These are phyloP conservation scores for Candida pseudoviswanathii DNA, from an alignment of 1,139 yeast genomes.

Conservation along the genomic window DNA sequence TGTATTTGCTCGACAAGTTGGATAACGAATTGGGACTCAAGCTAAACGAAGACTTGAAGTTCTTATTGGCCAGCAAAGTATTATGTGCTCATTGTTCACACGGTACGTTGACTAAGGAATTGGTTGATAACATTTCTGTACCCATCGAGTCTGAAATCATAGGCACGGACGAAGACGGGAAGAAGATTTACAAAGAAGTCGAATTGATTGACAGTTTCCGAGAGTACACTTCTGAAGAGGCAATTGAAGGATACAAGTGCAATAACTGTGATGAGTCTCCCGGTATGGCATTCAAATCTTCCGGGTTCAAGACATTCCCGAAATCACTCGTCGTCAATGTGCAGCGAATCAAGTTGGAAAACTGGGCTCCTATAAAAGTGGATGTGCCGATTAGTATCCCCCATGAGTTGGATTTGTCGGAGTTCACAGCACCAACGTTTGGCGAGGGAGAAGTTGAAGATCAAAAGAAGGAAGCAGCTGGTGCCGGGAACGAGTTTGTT, in stretches of 20 bases:
- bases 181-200: constrained; percentile 50
- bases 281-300: constrained; percentile 47
- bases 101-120: constrained; percentile 58
- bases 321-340: constrained; percentile 70
- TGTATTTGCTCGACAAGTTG: constrained; percentile 63
- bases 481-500: constrained; percentile 32
- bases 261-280: constrained; percentile 51
- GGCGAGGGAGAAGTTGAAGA: constrained; percentile 44
- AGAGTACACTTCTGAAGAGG: constrained; percentile 51
- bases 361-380: constrained; percentile 89
- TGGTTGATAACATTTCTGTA: constrained; percentile 70
- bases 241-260: constrained; percentile 67
- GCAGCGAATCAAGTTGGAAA: constrained; percentile 77
- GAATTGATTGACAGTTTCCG: constrained; percentile 54
- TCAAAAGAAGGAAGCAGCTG: constrained; percentile 25
- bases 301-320: constrained; percentile 67
- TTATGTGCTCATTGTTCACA: constrained; percentile 63
- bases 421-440: constrained; percentile 32
- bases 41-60: constrained; percentile 59
- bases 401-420: constrained; percentile 39
- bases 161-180: constrained; percentile 44
- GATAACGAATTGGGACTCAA: constrained; percentile 53
- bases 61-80: constrained; percentile 63
- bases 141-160: constrained; percentile 51
- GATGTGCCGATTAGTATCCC: constrained; percentile 72